phyloP scores from a whole-genome alignment of 176 grass and related monocot species.

The Oropetium thomaeum region DNA sequence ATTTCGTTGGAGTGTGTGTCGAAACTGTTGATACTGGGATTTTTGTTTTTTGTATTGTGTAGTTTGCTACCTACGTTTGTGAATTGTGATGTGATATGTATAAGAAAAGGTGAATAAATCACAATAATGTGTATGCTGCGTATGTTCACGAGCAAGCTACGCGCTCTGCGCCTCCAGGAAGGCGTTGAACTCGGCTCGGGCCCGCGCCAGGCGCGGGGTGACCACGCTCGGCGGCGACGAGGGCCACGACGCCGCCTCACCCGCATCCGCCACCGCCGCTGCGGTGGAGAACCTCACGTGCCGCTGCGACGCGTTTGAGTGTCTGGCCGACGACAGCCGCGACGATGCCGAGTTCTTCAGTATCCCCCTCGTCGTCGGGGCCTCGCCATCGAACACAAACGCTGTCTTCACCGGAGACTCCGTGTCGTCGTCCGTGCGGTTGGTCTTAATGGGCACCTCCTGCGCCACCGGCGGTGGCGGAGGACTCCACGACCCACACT shows the following conservation, averaged over 20 bases:
- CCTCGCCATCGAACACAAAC: conserved; percentile 65
- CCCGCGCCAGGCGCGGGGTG: conserved; percentile 55
- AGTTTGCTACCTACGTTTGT: too few species aligned
- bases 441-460: conserved; percentile 51
- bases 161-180: conserved; percentile 71
- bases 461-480: not conserved
- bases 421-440: conserved; percentile 37
- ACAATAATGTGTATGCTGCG: too few species aligned
- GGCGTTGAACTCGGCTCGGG: conserved; percentile 75
- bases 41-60: too few species aligned
- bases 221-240: conserved; percentile 63
- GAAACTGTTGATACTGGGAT: too few species aligned
- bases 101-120: too few species aligned
- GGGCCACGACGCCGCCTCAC: conserved; percentile 36
- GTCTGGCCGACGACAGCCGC: conserved; percentile 41
- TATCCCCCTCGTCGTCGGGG: conserved; percentile 30
- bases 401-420: conserved; percentile 64
- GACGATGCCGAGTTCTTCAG: conserved; percentile 70
- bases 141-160: not conserved
- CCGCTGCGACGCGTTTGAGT: conserved; percentile 60
- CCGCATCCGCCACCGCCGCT: conserved; percentile 5
- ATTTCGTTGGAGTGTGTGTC: too few species aligned
- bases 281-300: conserved; percentile 81
- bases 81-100: too few species aligned
- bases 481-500: conserved; percentile 62